A percentile compares a stretch with the other conserved stretches of the same genome.
Evolutionary conservation across 1,139 yeast genomes (phyloP).

Genomic region (Debaryomycetaceae sp.): DNA sequence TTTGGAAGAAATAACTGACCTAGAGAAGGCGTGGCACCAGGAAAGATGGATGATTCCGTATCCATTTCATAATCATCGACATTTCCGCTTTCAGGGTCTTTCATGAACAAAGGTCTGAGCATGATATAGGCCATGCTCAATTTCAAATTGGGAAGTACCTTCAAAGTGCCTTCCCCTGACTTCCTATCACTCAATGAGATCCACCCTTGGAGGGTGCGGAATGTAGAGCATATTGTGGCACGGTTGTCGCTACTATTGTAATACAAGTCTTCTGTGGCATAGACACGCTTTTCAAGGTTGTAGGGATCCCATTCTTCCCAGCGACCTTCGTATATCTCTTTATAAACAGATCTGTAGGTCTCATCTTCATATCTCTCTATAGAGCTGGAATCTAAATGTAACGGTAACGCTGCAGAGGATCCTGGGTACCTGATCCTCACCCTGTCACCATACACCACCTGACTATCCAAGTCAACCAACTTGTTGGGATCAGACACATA

Average conservation of each 20-base stretch:
- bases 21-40: slow-evolving; percentile 18
- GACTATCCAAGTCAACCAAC: slow-evolving; percentile 23
- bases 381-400: slow-evolving; percentile 45
- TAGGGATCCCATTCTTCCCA: slow-evolving; percentile 48
- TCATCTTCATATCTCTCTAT: slow-evolving; percentile 28
- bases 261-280: slow-evolving; percentile 33
- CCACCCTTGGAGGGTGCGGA: slow-evolving; percentile 45
- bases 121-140: slow-evolving; percentile 37
- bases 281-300: slow-evolving; percentile 31
- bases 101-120: slow-evolving; percentile 43
- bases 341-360: slow-evolving; percentile 33
- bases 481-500: slow-evolving; percentile 21
- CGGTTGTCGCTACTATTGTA: slow-evolving; percentile 14
- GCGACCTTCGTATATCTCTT: slow-evolving; percentile 35
- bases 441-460: slow-evolving; percentile 36
- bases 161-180: slow-evolving; percentile 43
- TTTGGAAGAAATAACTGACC: slow-evolving; percentile 18
- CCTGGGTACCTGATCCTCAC: slow-evolving; percentile 44
- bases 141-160: slow-evolving; percentile 36
- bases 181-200: slow-evolving; percentile 9
- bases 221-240: slow-evolving; percentile 34
- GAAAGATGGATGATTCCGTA: slow-evolving; percentile 19
- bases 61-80: slow-evolving; percentile 23
- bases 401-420: slow-evolving; percentile 23
- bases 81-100: slow-evolving; percentile 5